These are phyloP conservation scores for Hypoxylon sp. DNA, from an alignment of 2,329 filamentous ascomycete genomes.

Conservation along the genomic window DNA sequence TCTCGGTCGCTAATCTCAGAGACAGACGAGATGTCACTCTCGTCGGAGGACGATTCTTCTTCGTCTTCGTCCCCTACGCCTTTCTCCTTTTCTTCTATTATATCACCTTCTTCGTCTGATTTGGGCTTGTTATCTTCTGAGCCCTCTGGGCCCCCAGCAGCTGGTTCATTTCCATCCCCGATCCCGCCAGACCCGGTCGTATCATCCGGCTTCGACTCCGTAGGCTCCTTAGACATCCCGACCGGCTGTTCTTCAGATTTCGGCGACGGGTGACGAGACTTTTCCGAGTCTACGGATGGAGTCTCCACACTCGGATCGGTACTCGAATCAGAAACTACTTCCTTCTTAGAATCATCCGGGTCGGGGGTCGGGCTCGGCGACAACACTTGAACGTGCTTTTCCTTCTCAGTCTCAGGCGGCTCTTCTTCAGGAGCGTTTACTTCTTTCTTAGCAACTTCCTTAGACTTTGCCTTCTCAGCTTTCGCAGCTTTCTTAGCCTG, in stretches of 20 bases:
- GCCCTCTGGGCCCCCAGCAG: slow-evolving; percentile 2
- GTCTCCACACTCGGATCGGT: slow-evolving; percentile 34
- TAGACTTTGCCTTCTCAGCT: slow-evolving; percentile 46
- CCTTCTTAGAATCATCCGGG: slow-evolving; percentile 33
- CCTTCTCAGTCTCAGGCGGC: slow-evolving; percentile 29
- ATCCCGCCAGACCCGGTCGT: slow-evolving; percentile 33
- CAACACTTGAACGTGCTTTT: slow-evolving; percentile 58
- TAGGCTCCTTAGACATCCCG: slow-evolving; percentile 42
- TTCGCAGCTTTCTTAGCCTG: slow-evolving; percentile 53
- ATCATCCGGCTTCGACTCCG: slow-evolving; percentile 30
- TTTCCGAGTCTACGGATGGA: slow-evolving; percentile 36
- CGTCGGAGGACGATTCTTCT: slow-evolving; percentile 42
- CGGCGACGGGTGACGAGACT: slow-evolving; percentile 19
- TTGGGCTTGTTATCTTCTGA: slow-evolving; percentile 7
- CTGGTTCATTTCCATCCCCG: slow-evolving; percentile 31
- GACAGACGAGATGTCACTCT: slow-evolving; percentile 54
- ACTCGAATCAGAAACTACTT: slow-evolving; percentile 35
- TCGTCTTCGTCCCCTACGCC: slow-evolving; percentile 42
- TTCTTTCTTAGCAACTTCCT: slow-evolving; percentile 44
- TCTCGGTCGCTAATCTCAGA: slow-evolving; percentile 60
- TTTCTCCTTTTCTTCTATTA: neutral
- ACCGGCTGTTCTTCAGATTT: slow-evolving; percentile 46
- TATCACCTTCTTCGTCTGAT: neutral
- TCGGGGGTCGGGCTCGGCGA: slow-evolving; percentile 33
- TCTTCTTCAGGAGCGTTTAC: slow-evolving; percentile 9